Conservation (phyloP, 2,329 filamentous ascomycete genomes). For the Ophiostoma piceae region DNA sequence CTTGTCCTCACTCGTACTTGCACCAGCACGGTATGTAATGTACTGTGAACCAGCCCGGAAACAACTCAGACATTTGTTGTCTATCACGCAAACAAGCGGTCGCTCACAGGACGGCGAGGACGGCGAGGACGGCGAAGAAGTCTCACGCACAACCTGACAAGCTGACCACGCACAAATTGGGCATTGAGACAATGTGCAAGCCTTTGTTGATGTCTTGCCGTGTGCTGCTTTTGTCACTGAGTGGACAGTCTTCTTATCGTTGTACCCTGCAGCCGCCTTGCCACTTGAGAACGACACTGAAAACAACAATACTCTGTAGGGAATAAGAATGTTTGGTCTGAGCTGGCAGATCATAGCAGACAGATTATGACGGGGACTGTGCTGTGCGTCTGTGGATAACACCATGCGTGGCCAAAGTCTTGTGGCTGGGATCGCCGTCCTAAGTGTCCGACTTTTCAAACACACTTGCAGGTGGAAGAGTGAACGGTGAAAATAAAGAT, state of each 20-base stretch:
- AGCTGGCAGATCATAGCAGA: not conserved
- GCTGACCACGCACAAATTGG: not conserved
- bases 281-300: not conserved
- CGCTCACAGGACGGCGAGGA: conserved; percentile 5
- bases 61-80: not conserved
- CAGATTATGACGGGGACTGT: not conserved
- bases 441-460: not conserved
- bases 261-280: not conserved
- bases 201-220: conserved; percentile 4
- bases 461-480: not conserved
- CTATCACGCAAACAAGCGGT: conserved; percentile 5
- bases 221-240: not conserved
- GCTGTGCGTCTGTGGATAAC: not conserved
- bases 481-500: not conserved
- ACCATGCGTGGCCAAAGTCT: not conserved
- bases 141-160: not conserved
- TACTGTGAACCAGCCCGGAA: not conserved
- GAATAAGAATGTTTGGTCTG: not conserved
- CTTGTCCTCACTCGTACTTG: not conserved
- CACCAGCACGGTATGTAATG: conserved; percentile 7
- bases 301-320: no score
- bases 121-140: not conserved
- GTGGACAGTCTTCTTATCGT: not conserved
- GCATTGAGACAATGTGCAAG: not conserved
- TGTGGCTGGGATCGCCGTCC: conserved; percentile 10